A percentile compares a stretch with the other conserved stretches of the same genome.
Evolutionary conservation across 257 asterid genomes (phyloP).

Genomic region (Solanum megistacrolobum): DNA sequence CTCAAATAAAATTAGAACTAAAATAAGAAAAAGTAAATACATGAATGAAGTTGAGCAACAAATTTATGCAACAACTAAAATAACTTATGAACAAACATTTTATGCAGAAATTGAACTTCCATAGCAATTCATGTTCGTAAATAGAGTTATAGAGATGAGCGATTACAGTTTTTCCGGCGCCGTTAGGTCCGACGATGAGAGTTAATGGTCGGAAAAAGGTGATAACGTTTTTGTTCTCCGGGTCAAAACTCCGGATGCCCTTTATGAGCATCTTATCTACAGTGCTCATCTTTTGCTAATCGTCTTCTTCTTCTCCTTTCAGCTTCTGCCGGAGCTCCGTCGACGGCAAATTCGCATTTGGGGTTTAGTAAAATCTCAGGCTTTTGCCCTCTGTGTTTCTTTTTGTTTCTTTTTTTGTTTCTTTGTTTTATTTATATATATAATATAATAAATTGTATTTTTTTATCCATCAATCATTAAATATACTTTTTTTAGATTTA

Average conservation of each 20-base stretch:
- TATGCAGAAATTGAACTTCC: neutral
- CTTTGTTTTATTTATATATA: too few relatives aligned
- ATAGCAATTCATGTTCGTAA: neutral
- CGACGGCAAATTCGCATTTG: neutral
- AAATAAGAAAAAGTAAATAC: neutral
- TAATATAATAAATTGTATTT: too few relatives aligned
- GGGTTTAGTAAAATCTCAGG: neutral
- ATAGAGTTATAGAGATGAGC: neutral
- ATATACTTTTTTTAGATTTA: too few relatives aligned
- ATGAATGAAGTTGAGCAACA: neutral
- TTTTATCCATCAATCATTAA: too few relatives aligned
- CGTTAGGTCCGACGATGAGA: conserved; percentile 93
- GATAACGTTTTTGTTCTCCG: conserved; percentile 91
- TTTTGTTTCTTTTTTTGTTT: too few relatives aligned
- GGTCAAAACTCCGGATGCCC: conserved; percentile 99
- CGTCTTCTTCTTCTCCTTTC: neutral
- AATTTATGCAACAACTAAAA: neutral
- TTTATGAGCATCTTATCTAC: conserved; percentile 96
- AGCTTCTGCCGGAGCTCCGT: neutral
- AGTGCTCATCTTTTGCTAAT: conserved; percentile 53
- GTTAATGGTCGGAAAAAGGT: conserved; percentile 89
- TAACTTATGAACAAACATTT: neutral
- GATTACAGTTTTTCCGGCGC: conserved; percentile 92
- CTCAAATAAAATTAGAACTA: neutral
- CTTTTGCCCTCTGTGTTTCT: neutral